Evolutionary conservation across 345 rosid species (phyloP).

Genomic region (Syzygium jambos): DNA sequence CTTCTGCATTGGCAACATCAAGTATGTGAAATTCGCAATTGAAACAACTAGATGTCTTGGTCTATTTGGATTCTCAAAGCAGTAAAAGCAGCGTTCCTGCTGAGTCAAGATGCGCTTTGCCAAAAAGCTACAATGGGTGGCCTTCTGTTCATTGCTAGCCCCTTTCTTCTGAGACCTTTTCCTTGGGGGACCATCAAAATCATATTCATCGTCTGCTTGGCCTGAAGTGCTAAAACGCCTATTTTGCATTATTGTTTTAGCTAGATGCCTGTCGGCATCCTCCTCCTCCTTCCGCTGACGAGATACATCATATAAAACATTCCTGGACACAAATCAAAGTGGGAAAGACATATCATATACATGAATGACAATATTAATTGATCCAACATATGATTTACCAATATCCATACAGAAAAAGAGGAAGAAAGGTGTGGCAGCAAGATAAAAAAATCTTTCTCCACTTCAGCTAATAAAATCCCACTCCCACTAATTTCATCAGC

Average conservation of each 20-base stretch:
- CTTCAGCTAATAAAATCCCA: not conserved
- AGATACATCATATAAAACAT: slow-evolving; percentile 32
- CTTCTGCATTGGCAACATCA: slow-evolving; percentile 76
- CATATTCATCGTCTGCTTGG: slow-evolving; percentile 88
- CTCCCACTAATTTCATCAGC: not conserved
- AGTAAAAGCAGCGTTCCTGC: slow-evolving; percentile 87
- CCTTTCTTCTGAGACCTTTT: slow-evolving; percentile 43
- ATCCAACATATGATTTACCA: not conserved
- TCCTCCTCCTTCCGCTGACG: slow-evolving; percentile 46
- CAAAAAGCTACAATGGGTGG: slow-evolving; percentile 26
- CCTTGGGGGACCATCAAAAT: slow-evolving; percentile 71
- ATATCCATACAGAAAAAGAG: not conserved
- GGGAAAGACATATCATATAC: not conserved
- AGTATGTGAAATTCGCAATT: slow-evolving; percentile 81
- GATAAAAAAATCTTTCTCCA: not conserved
- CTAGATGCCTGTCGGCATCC: slow-evolving; percentile 69
- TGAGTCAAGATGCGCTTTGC: slow-evolving; percentile 64
- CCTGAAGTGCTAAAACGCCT: slow-evolving; percentile 59
- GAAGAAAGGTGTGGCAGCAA: not conserved
- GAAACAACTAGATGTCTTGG: slow-evolving; percentile 84
- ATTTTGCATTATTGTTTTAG: slow-evolving; percentile 61
- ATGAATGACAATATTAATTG: not conserved
- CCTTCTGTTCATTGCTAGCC: slow-evolving; percentile 19
- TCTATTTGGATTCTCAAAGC: slow-evolving; percentile 86
- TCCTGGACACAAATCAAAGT: slow-evolving; percentile 12